These are phyloP conservation scores for Biscogniauxia mediterranea DNA, from an alignment of 2,329 filamentous ascomycete genomes.

Conservation along the genomic window DNA sequence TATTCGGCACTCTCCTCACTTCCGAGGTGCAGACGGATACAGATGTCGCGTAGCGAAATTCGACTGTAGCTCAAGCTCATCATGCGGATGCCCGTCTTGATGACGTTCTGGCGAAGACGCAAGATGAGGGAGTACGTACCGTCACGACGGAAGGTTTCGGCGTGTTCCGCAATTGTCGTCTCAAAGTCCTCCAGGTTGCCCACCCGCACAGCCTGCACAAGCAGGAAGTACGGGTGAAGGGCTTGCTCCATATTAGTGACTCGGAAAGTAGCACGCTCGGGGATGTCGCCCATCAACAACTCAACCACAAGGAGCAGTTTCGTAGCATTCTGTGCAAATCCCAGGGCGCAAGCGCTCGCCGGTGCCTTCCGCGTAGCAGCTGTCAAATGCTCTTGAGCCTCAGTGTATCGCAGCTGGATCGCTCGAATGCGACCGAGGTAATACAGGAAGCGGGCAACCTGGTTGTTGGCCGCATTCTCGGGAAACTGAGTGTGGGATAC, in stretches of 20 bases:
- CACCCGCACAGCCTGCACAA: conserved; percentile 94
- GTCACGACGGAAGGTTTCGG: conserved; percentile 84
- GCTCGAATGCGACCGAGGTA: conserved; percentile 95
- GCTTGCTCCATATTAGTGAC: conserved; percentile 83
- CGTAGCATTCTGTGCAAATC: conserved; percentile 93
- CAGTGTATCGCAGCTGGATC: conserved; percentile 94
- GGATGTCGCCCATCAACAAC: conserved; percentile 97
- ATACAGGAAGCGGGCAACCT: conserved; percentile 95
- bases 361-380: conserved; percentile 95
- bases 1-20: conserved; percentile 98
- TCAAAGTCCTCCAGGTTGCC: conserved; percentile 94
- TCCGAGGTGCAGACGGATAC: conserved; percentile 87
- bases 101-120: conserved; percentile 94
- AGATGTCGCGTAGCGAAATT: conserved; percentile 95
- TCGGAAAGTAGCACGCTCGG: conserved; percentile 90
- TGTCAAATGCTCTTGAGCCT: conserved; percentile 90
- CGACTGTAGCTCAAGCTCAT: conserved; percentile 97
- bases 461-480: conserved; percentile 91
- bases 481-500: conserved; percentile 96
- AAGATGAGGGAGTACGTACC: conserved; percentile 94
- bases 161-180: conserved; percentile 77
- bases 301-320: conserved; percentile 97
- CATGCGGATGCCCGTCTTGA: conserved; percentile 99
- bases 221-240: conserved; percentile 86
- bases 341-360: conserved; percentile 81